Base-by-base conservation (phyloP, 2,329 filamentous ascomycete species). In the Sclerotinia sclerotiorum region DNA sequence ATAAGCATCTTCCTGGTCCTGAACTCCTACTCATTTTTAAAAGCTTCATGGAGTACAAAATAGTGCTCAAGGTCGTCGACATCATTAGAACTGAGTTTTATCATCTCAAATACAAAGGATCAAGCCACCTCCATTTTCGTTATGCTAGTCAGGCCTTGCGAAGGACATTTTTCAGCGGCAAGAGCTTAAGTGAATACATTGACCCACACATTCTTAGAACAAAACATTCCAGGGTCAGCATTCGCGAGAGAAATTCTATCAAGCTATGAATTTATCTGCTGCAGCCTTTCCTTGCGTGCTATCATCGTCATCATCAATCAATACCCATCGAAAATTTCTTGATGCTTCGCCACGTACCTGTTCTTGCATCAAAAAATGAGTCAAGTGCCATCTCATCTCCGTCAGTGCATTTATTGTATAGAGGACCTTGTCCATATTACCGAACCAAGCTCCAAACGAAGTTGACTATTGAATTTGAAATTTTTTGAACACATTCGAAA, bases 251-350 rank as follows among this genome's bases (percentile, higher is more conserved):
- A 2, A 35, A 13, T 11, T 35, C 1, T 1, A 35, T 35, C 0
- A 61, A n/a, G 2, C 24, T 46, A 7, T 6, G 5, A 11, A 27
- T 11, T 3, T 27, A 58, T 24, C n/a, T 27, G 5, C 13, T 10
- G 27, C 21, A 11, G 29, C 10, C 11, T 5, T 3, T 35, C 21
- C 32, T 19, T 17, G 19, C 27, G 8, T 35, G 6, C 2, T 27
- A 8, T 54, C 15, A 19, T 29, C 8, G 0, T 21, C 0, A 29
- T 13, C 1, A 46, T 1, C 8, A 1, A 29, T 1, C 1, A 8
- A 6, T 21, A 29, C 29, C 29, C 5, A 60, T 21, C 2, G 17
- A 21, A 48, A 60, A 27, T 10, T 48, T 21, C 46, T 61, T 24
- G 7, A 61, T 5, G 5, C 57, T 42, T 7, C 35, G 8, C 11